Evolutionary conservation across 345 rosid genomes (phyloP).

Genomic region (Cardamine resedifolia): DNA sequence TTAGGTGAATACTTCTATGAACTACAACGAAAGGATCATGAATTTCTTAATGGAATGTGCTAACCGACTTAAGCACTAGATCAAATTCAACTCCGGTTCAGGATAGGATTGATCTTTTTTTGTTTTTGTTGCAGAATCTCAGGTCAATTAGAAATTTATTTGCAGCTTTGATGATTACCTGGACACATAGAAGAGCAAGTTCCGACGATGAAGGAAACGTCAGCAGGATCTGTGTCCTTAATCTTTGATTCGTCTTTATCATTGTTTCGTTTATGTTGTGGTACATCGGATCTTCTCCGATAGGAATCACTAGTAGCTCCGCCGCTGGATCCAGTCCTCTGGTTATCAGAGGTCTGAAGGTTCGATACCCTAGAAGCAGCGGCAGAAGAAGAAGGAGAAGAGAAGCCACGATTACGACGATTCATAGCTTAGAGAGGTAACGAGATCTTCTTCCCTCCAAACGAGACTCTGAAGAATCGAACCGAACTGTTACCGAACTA

Average conservation of each 20-base stretch:
- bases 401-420: constrained; percentile 27
- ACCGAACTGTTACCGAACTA: not conserved
- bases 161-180: constrained; percentile 57
- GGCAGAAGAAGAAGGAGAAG: constrained; percentile 1
- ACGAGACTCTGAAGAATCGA: constrained; percentile 5
- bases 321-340: constrained; percentile 13
- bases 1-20: not conserved
- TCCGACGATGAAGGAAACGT: constrained; percentile 51
- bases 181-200: constrained; percentile 93
- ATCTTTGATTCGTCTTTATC: constrained; percentile 8
- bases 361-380: not conserved
- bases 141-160: not conserved
- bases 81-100: not conserved
- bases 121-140: not conserved
- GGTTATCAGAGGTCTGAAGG: constrained; percentile 12
- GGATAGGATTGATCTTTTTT: not conserved
- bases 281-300: constrained; percentile 33
- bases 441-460: not conserved
- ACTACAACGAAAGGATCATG: not conserved
- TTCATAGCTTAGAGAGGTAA: constrained; percentile 24
- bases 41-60: not conserved
- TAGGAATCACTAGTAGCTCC: constrained; percentile 15
- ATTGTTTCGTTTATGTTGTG: constrained; percentile 7
- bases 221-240: constrained; percentile 12
- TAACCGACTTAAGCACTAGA: not conserved